phyloP scores from a whole-genome alignment of 2,329 filamentous ascomycete genomes.

The Penicillium sp. region DNA sequence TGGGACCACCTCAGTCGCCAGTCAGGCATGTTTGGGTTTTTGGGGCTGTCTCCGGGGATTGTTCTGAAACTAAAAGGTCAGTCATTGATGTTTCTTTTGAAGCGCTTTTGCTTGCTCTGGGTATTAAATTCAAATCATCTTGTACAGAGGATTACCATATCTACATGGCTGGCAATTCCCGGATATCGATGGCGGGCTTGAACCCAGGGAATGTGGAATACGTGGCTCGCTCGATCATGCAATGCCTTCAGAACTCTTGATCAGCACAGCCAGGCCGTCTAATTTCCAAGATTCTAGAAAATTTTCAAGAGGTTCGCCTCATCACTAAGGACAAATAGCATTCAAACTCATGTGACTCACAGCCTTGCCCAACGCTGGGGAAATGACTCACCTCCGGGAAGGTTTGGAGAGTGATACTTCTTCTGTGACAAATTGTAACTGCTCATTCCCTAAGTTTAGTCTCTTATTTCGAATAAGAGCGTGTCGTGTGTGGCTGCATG shows the following conservation, averaged over 20 bases:
- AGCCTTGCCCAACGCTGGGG: not conserved
- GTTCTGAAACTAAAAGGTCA: slow-evolving; percentile 41
- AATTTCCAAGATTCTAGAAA: too few relatives aligned
- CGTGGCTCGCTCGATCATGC: slow-evolving; percentile 29
- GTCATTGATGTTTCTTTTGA: not conserved
- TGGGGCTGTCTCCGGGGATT: slow-evolving; percentile 49
- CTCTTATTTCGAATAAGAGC: too few relatives aligned
- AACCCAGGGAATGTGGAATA: slow-evolving; percentile 58
- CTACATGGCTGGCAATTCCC: slow-evolving; percentile 74
- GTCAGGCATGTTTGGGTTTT: slow-evolving; percentile 97
- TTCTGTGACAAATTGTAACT: not conserved
- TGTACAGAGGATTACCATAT: slow-evolving; percentile 46
- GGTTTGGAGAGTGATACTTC: too few relatives aligned
- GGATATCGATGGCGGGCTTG: slow-evolving; percentile 92
- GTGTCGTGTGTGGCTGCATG: not conserved
- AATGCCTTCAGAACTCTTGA: not conserved
- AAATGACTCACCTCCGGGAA: not conserved
- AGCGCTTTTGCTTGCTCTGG: not conserved
- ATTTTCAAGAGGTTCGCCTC: too few relatives aligned
- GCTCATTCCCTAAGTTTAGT: not conserved
- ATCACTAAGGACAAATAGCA: too few relatives aligned
- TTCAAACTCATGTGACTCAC: not conserved
- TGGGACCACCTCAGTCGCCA: slow-evolving; percentile 66
- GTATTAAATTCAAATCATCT: not conserved
- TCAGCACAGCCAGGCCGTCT: not conserved